Conservation (phyloP, 805 yeast species). For the Brettanomyces naardenensis region DNA sequence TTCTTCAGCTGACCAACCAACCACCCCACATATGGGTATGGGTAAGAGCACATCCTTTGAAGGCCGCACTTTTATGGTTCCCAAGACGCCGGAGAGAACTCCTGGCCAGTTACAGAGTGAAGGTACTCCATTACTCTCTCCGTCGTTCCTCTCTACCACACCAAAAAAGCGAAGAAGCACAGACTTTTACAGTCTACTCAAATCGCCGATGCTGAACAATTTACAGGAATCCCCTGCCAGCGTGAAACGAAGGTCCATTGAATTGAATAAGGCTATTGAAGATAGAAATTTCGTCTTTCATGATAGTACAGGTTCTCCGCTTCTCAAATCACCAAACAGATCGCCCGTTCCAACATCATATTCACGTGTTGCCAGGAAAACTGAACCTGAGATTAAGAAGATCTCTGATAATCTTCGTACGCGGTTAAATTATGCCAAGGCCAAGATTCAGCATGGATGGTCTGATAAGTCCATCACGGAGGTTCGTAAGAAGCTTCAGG, state of each 20-base stretch:
- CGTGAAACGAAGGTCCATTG: slow-evolving; percentile 26
- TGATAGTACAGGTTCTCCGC: not conserved
- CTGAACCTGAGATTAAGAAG: slow-evolving; percentile 26
- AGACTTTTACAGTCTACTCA: slow-evolving; percentile 28
- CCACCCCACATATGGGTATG: no score
- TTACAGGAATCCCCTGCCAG: slow-evolving; percentile 7
- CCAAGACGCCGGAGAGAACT: slow-evolving; percentile 25
- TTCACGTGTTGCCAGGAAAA: not conserved
- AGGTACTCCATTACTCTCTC: slow-evolving; percentile 27
- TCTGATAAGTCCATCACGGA: slow-evolving; percentile 22
- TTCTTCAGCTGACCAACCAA: no score
- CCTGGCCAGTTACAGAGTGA: slow-evolving; percentile 21
- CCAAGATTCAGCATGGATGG: slow-evolving; percentile 31
- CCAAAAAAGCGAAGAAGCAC: slow-evolving; percentile 26
- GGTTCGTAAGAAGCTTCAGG: slow-evolving; percentile 20
- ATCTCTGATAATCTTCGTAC: slow-evolving; percentile 29
- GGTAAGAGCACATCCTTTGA: slow-evolving; percentile 10
- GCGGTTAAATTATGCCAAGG: slow-evolving; percentile 28
- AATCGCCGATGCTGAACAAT: slow-evolving; percentile 26
- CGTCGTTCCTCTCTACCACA: slow-evolving; percentile 19
- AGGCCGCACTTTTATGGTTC: slow-evolving; percentile 14
- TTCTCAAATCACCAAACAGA: slow-evolving; percentile 1
- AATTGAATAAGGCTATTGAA: slow-evolving; percentile 13
- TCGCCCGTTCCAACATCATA: not conserved
- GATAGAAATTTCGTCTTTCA: not conserved